These are phyloP conservation scores for Entomortierella chlamydospora DNA, from an alignment of 192 early-diverging fungal genomes.

Conservation along the genomic window DNA sequence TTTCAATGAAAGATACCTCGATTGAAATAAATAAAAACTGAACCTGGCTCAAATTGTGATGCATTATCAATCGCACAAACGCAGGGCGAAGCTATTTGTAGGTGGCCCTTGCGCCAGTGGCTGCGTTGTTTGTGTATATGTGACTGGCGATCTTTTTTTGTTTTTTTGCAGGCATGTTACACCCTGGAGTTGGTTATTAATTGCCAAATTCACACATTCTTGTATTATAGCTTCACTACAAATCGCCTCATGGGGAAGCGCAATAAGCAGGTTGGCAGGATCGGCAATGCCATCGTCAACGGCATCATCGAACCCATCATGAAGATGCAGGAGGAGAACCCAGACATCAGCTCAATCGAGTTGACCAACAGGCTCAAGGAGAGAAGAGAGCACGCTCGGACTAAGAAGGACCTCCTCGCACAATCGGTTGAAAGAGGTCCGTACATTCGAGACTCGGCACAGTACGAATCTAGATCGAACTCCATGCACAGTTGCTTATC, in stretches of 20 bases:
- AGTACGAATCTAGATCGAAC: not conserved
- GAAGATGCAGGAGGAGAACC: conserved; percentile 55
- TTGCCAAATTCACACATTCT: not conserved
- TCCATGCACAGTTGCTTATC: not conserved
- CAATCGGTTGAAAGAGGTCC: conserved; percentile 47
- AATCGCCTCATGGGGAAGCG: conserved; percentile 37
- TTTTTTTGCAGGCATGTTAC: not conserved
- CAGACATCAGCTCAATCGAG: conserved; percentile 42
- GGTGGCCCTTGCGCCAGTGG: too few relatives aligned
- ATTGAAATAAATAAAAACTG: too few relatives aligned
- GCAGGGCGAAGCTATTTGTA: too few relatives aligned
- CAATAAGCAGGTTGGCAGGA: conserved; percentile 46
- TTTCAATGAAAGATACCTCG: not conserved
- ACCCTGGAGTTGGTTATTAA: not conserved
- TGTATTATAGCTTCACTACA: not conserved
- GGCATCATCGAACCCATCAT: conserved; percentile 54
- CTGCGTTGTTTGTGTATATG: not conserved
- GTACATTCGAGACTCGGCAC: not conserved
- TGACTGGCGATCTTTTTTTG: not conserved
- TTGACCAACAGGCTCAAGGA: conserved; percentile 41
- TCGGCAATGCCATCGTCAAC: conserved; percentile 49
- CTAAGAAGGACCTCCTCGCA: conserved; percentile 38
- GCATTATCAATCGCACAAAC: too few relatives aligned
- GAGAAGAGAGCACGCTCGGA: conserved; percentile 28
- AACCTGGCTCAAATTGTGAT: too few relatives aligned